A percentile compares a stretch with the other conserved stretches of the same genome.
Evolutionary conservation across 1,284 basidiomycete species (phyloP).

Genomic region (Gomphus bonarii): DNA sequence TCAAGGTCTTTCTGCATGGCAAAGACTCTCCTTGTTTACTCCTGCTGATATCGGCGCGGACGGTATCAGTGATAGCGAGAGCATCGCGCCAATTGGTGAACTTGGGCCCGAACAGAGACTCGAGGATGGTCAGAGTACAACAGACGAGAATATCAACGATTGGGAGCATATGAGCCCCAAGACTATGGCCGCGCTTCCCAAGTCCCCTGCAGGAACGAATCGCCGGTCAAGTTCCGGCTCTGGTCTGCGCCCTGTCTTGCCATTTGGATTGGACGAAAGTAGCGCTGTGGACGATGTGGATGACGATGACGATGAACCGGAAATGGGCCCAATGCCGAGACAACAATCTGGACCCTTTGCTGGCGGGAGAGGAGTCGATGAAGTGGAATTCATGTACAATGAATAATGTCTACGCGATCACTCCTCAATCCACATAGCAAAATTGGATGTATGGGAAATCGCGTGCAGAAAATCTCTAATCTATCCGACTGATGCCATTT

Average conservation of each 20-base stretch:
- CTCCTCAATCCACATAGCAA: not conserved
- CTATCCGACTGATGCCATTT: not conserved
- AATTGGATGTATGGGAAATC: not conserved
- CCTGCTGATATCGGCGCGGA: constrained; percentile 52
- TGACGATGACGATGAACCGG: constrained; percentile 43
- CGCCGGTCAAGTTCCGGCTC: constrained; percentile 70
- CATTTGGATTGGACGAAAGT: constrained; percentile 66
- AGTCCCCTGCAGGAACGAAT: constrained; percentile 68
- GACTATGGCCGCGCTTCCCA: constrained; percentile 83
- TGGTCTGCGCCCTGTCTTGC: constrained; percentile 72
- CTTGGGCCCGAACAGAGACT: constrained; percentile 68
- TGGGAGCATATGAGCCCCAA: constrained; percentile 97
- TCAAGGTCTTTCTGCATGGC: constrained; percentile 62
- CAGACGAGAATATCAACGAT: constrained; percentile 78
- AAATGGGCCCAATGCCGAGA: constrained; percentile 68
- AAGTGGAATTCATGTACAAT: constrained; percentile 58
- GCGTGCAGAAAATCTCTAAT: not conserved
- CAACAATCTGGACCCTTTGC: constrained; percentile 63
- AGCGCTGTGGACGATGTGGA: constrained; percentile 57
- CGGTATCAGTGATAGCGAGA: constrained; percentile 83
- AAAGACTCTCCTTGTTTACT: constrained; percentile 58
- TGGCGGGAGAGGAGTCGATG: constrained; percentile 67
- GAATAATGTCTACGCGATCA: constrained; percentile 12
- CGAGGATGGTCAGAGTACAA: constrained; percentile 49
- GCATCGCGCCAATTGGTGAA: constrained; percentile 80